Conservation (phyloP, 2,329 filamentous ascomycete genomes). For the Colletotrichum sp. region DNA sequence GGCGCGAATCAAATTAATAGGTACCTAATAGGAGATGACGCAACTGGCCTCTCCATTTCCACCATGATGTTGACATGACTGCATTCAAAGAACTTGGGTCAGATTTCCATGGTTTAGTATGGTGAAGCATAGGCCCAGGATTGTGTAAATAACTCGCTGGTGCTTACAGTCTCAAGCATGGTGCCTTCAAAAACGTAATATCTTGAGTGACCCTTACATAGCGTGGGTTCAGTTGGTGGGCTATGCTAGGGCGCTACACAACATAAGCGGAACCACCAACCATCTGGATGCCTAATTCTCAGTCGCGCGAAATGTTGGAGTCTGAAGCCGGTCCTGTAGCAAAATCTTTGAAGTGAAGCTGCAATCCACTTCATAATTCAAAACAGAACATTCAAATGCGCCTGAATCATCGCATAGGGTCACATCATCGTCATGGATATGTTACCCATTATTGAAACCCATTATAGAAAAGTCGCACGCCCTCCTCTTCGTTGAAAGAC, state of each 20-base stretch:
- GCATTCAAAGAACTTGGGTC: background rate
- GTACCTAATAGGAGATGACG: background rate
- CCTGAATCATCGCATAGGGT: background rate
- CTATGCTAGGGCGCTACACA: background rate
- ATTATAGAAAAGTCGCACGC: background rate
- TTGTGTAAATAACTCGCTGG: background rate
- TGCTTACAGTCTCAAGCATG: background rate
- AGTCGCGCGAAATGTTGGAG: background rate
- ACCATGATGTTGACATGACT: background rate
- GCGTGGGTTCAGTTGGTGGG: background rate
- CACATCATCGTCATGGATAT: background rate
- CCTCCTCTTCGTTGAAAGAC: rapidly evolving
- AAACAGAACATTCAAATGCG: rapidly evolving
- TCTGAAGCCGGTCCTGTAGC: background rate
- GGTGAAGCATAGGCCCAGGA: background rate
- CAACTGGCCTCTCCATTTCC: background rate
- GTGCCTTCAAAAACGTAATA: background rate
- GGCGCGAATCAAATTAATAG: background rate
- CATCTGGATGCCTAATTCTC: background rate
- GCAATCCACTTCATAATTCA: rapidly evolving
- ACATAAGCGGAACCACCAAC: background rate
- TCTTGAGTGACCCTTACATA: background rate
- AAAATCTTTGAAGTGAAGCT: background rate
- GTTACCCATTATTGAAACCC: background rate
- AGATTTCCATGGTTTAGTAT: rapidly evolving